A percentile compares a stretch with the other conserved stretches of the same genome.
phyloP scores from a whole-genome alignment of 2,329 filamentous ascomycete genomes.

The Verticillium klebahnii region DNA sequence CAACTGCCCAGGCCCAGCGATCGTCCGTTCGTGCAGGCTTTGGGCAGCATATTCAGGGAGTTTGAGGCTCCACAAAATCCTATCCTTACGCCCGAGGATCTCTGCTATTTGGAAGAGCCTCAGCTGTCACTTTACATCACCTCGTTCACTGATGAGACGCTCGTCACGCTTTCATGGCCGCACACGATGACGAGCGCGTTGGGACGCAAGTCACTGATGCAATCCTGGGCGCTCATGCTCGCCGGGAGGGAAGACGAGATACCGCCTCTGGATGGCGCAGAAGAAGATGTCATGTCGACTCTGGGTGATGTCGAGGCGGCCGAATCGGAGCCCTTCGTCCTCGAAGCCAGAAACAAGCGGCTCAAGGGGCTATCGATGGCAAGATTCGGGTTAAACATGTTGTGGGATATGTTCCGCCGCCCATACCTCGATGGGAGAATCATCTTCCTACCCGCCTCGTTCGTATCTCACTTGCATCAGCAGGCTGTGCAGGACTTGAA shows the following conservation, averaged over 20 bases:
- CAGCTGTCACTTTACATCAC: constrained; percentile 43
- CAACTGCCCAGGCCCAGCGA: constrained; percentile 26
- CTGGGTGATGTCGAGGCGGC: constrained; percentile 15
- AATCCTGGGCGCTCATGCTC: constrained; percentile 41
- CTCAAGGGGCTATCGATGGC: constrained; percentile 22
- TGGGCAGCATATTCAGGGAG: constrained; percentile 11
- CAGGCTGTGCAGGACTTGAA: constrained; percentile 24
- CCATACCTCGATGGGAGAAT: constrained; percentile 26
- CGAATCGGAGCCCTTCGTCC: constrained; percentile 20
- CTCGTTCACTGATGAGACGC: constrained; percentile 43
- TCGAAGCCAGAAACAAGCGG: constrained; percentile 14
- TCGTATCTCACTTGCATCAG: constrained; percentile 22
- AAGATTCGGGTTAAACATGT: constrained; percentile 26
- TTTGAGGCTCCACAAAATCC: constrained; percentile 12
- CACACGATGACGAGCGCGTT: constrained; percentile 44
- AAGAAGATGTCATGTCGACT: constrained; percentile 28
- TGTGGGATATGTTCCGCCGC: constrained; percentile 26
- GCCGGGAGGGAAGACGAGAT: constrained; percentile 36
- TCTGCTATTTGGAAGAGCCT: constrained; percentile 34
- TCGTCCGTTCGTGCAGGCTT: constrained; percentile 8
- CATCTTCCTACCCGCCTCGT: constrained; percentile 30
- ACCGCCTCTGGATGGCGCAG: constrained; percentile 24
- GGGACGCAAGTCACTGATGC: constrained; percentile 34
- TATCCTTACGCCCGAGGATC: constrained; percentile 29
- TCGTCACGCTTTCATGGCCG: constrained; percentile 39